These are phyloP conservation scores for Xerocomellus intermedius DNA, from an alignment of 768 basidiomycete genomes.

Conservation along the genomic window DNA sequence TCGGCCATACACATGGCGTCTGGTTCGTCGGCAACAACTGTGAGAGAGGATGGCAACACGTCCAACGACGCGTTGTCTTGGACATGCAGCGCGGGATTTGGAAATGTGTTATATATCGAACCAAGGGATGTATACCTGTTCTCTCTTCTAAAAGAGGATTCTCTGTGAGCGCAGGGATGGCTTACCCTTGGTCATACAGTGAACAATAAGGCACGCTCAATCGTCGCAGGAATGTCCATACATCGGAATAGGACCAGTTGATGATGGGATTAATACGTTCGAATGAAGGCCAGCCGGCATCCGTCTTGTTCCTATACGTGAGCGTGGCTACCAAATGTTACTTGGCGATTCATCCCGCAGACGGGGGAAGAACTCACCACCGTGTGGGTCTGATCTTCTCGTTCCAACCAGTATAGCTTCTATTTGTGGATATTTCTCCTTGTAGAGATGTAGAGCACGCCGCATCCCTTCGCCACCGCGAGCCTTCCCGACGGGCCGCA, in stretches of 20 bases:
- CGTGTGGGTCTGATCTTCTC: conserved; percentile 87
- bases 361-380: conserved; percentile 57
- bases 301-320: conserved; percentile 73
- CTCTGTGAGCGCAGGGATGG: conserved; percentile 1
- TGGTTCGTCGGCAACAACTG: conserved; percentile 22
- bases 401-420: conserved; percentile 89
- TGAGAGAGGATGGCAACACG: conserved; percentile 19
- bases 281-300: conserved; percentile 85
- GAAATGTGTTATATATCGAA: conserved; percentile 91
- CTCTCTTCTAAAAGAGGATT: neutral
- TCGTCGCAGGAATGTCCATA: conserved; percentile 83
- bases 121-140: conserved; percentile 95
- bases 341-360: neutral
- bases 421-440: conserved; percentile 61
- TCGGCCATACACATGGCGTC: conserved; percentile 17
- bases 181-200: conserved; percentile 89
- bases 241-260: conserved; percentile 87
- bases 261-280: conserved; percentile 95
- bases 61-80: conserved; percentile 8
- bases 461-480: conserved; percentile 76
- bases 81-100: conserved; percentile 75
- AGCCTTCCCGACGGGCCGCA: conserved; percentile 46
- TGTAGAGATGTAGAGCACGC: conserved; percentile 70
- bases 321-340: conserved; percentile 55
- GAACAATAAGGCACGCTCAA: conserved; percentile 82